Evolutionary conservation across 139 green algal genomes (phyloP).

Genomic region (Zygnema circumcarinatum): DNA sequence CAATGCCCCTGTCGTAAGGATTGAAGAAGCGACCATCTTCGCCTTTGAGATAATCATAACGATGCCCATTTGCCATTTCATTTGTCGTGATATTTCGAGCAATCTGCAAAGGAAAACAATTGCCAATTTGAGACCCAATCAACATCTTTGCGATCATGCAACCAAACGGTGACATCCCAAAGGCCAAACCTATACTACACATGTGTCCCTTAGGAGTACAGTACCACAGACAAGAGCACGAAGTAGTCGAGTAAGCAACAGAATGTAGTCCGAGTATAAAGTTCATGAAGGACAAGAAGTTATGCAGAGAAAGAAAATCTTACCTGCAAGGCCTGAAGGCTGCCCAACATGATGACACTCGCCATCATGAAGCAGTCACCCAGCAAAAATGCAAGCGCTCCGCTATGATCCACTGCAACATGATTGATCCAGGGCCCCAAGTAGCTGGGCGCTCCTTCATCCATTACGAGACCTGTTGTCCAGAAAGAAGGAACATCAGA

Average conservation of each 20-base stretch:
- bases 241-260: too few species aligned
- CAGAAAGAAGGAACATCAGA: conserved; percentile 37
- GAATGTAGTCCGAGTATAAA: too few species aligned
- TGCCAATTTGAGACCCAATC: too few species aligned
- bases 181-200: too few species aligned
- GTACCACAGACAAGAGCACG: too few species aligned
- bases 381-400: conserved; percentile 81
- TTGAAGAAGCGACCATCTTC: conserved; percentile 77
- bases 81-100: conserved; percentile 95
- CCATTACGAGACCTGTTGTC: conserved; percentile 34
- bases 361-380: conserved; percentile 81
- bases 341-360: conserved; percentile 78
- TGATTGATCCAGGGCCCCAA: conserved; percentile 29
- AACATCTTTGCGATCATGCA: too few species aligned
- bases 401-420: conserved; percentile 30
- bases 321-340: conserved; percentile 74
- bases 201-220: too few species aligned
- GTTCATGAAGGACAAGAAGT: too few species aligned
- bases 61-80: conserved; percentile 90
- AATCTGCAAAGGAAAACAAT: conserved; percentile 68
- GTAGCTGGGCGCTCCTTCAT: conserved; percentile 11
- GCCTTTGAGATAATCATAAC: conserved; percentile 78
- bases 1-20: conserved; percentile 84
- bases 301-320: too few species aligned
- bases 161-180: too few species aligned